Percentiles rank a stretch among this genome's conserved stretches.
These are phyloP conservation scores for Hortiboletus campestris DNA, from an alignment of 768 basidiomycete genomes.

Conservation along the genomic window DNA sequence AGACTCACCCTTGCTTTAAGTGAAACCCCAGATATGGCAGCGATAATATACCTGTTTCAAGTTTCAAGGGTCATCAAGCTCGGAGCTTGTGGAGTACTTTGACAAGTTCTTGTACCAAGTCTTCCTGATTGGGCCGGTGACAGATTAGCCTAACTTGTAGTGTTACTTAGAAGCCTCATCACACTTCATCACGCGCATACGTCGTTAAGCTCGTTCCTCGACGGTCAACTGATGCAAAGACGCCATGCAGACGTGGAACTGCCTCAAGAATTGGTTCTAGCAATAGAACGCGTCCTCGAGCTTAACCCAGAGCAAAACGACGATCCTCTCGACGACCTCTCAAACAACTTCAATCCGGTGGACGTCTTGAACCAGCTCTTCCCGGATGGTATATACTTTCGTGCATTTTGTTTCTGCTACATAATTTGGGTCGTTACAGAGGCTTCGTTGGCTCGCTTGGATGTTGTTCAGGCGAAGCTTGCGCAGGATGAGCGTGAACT, in stretches of 20 bases:
- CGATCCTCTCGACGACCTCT: constrained; percentile 59
- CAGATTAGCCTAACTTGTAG: neutral
- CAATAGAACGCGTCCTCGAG: constrained; percentile 71
- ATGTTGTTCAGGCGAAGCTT: constrained; percentile 66
- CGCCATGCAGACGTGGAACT: constrained; percentile 43
- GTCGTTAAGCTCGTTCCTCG: neutral
- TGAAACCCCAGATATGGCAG: neutral
- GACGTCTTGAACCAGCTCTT: constrained; percentile 62
- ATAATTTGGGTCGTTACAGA: constrained; percentile 44
- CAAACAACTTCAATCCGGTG: constrained; percentile 55
- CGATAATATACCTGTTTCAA: neutral
- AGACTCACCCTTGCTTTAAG: constrained; percentile 10
- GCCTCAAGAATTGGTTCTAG: constrained; percentile 63
- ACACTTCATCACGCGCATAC: no score
- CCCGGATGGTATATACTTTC: constrained; percentile 64
- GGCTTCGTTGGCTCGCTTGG: constrained; percentile 68
- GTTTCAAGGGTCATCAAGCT: neutral
- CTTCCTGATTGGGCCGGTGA: constrained; percentile 9
- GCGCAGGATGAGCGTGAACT: constrained; percentile 67
- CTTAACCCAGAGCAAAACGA: constrained; percentile 40
- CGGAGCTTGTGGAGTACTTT: neutral
- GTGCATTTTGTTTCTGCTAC: neutral
- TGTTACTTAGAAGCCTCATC: no score
- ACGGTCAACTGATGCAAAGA: constrained; percentile 20
- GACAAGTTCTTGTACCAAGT: constrained; percentile 1